These are phyloP conservation scores for Chrysoporthe austroafricana DNA, from an alignment of 2,329 filamentous ascomycete species.

Conservation along the genomic window DNA sequence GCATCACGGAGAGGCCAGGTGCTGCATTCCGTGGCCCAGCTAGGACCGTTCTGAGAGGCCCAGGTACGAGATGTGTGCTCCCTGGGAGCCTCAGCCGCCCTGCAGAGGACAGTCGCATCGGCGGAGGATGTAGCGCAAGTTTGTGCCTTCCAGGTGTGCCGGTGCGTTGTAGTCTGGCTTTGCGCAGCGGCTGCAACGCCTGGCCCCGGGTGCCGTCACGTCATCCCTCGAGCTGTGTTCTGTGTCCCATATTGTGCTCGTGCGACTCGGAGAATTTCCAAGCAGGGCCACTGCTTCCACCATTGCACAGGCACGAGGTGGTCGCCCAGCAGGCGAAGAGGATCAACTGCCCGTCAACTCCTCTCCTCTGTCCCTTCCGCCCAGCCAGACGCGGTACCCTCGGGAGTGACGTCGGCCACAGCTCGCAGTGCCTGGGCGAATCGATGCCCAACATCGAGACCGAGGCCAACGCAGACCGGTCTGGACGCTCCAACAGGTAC, in stretches of 20 bases:
- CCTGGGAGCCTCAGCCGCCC: constrained; percentile 7
- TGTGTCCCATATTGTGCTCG: constrained; percentile 15
- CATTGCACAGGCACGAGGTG: constrained; percentile 23
- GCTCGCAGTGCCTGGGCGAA: not conserved
- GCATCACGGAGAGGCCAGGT: constrained; percentile 20
- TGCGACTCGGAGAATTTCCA: constrained; percentile 26
- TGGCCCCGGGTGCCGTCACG: constrained; percentile 20
- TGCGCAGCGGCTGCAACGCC: constrained; percentile 15
- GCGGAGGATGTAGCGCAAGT: constrained; percentile 24
- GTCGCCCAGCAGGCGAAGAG: not conserved
- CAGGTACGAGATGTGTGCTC: constrained; percentile 25
- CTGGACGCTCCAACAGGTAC: not conserved
- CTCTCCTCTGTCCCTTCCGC: not conserved
- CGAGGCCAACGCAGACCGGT: constrained; percentile 12
- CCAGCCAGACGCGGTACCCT: constrained; percentile 4
- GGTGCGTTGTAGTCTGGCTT: too few relatives aligned
- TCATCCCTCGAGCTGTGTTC: constrained; percentile 19
- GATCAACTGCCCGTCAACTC: not conserved
- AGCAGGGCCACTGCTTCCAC: constrained; percentile 23
- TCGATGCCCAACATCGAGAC: constrained; percentile 2
- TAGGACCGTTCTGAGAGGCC: constrained; percentile 19
- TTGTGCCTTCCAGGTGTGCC: constrained; percentile 17
- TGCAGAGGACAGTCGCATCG: constrained; percentile 18
- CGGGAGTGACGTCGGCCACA: constrained; percentile 1
- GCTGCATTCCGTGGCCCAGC: constrained; percentile 15